phyloP scores from a whole-genome alignment of 768 basidiomycete genomes.

The Naganishia friedmannii region DNA sequence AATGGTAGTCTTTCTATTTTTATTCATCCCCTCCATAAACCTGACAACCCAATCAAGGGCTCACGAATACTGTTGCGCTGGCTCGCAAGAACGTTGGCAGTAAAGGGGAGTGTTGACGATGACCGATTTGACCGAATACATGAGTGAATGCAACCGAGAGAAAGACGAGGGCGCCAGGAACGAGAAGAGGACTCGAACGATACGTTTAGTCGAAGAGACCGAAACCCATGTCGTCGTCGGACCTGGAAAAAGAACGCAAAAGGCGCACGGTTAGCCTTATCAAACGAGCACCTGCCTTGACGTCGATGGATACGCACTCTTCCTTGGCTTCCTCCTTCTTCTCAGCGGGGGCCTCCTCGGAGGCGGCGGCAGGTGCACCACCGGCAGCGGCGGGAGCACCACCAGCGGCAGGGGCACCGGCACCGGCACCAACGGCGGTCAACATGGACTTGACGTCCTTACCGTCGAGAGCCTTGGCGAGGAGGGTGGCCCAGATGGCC shows the following conservation, averaged over 20 bases:
- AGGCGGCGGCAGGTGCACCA: conserved; percentile 62
- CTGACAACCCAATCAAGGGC: conserved; percentile 21
- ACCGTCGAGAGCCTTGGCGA: conserved; percentile 96
- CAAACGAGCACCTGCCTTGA: not conserved
- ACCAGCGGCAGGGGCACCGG: conserved; percentile 72
- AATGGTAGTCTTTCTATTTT: conserved; percentile 9
- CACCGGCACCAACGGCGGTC: conserved; percentile 89
- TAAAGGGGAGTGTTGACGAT: not conserved
- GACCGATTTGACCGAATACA: not conserved
- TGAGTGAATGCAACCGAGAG: not conserved
- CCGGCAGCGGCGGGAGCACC: conserved; percentile 59
- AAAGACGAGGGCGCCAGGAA: not conserved
- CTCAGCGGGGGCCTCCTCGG: conserved; percentile 63
- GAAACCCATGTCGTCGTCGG: conserved; percentile 40
- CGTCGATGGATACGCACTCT: conserved; percentile 43
- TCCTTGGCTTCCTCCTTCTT: conserved; percentile 57
- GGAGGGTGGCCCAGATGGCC: conserved; percentile 94
- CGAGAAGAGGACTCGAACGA: conserved; percentile 26
- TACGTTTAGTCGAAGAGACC: conserved; percentile 48
- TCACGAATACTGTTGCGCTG: conserved; percentile 4
- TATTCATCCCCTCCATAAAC: conserved; percentile 3
- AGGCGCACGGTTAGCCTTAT: not conserved
- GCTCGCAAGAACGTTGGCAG: not conserved
- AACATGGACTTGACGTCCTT: conserved; percentile 95
- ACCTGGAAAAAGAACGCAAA: not conserved